Evolutionary conservation across 768 basidiomycete species (phyloP).

Genomic region (Grammothele lineata): DNA sequence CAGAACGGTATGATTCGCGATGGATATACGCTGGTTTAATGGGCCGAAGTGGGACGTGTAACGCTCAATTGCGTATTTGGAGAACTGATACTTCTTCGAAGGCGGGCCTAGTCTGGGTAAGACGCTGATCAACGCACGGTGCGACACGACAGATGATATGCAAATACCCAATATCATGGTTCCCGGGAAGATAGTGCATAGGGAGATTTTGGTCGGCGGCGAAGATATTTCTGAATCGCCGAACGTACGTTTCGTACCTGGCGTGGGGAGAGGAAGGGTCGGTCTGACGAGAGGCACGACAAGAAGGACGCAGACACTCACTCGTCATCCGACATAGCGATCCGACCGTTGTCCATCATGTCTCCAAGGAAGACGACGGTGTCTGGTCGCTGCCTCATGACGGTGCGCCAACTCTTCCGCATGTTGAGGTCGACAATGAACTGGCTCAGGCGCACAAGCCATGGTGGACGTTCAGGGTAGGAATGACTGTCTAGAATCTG

Average conservation of each 20-base stretch:
- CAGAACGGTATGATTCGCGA: slow-evolving; percentile 71
- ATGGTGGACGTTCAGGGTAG: slow-evolving; percentile 55
- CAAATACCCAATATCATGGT: slow-evolving; percentile 81
- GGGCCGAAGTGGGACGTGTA: slow-evolving; percentile 77
- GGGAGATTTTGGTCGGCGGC: slow-evolving; percentile 33
- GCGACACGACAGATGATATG: slow-evolving; percentile 3
- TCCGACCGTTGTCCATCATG: slow-evolving; percentile 85
- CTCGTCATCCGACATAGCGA: slow-evolving; percentile 62
- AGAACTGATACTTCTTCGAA: slow-evolving; percentile 20
- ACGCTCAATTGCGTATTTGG: slow-evolving; percentile 32
- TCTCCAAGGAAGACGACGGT: slow-evolving; percentile 83
- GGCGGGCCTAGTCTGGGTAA: slow-evolving; percentile 26
- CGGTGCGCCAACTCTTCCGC: slow-evolving; percentile 78
- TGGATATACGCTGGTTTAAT: slow-evolving; percentile 54
- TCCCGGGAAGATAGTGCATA: slow-evolving; percentile 78
- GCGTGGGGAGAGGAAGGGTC: not conserved
- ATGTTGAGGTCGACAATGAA: slow-evolving; percentile 77
- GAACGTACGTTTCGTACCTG: slow-evolving; percentile 73
- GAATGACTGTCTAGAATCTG: slow-evolving; percentile 78
- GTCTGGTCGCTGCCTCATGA: slow-evolving; percentile 57
- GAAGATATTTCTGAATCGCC: slow-evolving; percentile 72
- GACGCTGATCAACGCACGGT: slow-evolving; percentile 1
- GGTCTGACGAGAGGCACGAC: slow-evolving; percentile 1
- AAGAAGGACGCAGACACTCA: slow-evolving; percentile 33
- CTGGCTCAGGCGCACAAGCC: slow-evolving; percentile 57